These are phyloP conservation scores for Fusarium palustre DNA, from an alignment of 2,329 filamentous ascomycete genomes.

Conservation along the genomic window DNA sequence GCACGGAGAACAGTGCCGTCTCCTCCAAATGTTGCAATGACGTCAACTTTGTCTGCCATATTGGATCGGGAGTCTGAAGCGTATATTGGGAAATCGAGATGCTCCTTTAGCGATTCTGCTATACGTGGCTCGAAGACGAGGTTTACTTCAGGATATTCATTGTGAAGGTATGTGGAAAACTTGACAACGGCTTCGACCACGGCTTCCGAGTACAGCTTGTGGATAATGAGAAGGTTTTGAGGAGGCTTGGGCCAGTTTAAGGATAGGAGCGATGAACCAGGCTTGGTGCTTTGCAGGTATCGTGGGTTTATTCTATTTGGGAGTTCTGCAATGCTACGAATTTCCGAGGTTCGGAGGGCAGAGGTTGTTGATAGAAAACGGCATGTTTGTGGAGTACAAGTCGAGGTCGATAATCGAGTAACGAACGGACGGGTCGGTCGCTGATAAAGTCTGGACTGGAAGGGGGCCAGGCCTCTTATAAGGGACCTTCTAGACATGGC, in stretches of 20 bases:
- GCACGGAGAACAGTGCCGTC: conserved; percentile 65
- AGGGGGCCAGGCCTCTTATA: conserved; percentile 29
- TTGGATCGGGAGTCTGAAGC: conserved; percentile 61
- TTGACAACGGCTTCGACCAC: conserved; percentile 65
- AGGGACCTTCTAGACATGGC: conserved; percentile 42
- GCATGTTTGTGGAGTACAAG: conserved; percentile 7
- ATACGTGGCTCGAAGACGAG: conserved; percentile 85
- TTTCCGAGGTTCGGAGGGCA: conserved; percentile 50
- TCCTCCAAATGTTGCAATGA: conserved; percentile 90
- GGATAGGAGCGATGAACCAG: conserved; percentile 65
- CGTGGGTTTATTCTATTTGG: conserved; percentile 52
- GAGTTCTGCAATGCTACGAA: conserved; percentile 51
- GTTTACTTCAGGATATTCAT: conserved; percentile 82
- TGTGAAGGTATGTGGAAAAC: conserved; percentile 77
- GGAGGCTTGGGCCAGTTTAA: conserved; percentile 67
- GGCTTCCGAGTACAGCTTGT: conserved; percentile 67
- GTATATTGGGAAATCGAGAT: conserved; percentile 80
- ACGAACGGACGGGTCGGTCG: background rate
- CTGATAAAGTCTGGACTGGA: conserved; percentile 12
- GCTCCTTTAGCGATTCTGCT: conserved; percentile 76
- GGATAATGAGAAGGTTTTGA: conserved; percentile 68
- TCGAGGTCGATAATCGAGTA: background rate
- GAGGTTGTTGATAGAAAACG: conserved; percentile 64
- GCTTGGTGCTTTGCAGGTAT: conserved; percentile 56
- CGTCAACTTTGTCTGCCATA: conserved; percentile 84